A percentile compares a stretch with the other conserved stretches of the same genome.
Conservation (phyloP, 2,329 filamentous ascomycete genomes). For the Cladosporium cucumerinum region DNA sequence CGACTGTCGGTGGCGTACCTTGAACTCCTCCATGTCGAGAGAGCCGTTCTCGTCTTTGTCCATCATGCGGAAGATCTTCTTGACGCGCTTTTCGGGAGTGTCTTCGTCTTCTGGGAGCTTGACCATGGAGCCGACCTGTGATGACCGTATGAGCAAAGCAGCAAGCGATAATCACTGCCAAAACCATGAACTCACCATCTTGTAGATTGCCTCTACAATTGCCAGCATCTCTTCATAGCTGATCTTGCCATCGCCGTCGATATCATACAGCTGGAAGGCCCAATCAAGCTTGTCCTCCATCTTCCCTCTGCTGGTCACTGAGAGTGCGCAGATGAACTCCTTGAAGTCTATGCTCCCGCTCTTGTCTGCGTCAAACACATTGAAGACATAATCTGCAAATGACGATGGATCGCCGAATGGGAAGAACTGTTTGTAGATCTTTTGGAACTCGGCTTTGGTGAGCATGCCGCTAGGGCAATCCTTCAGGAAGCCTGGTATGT, state of each 20-base stretch:
- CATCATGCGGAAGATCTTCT: conserved; percentile 99
- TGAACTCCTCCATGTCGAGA: conserved; percentile 96
- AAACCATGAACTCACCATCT: conserved; percentile 68
- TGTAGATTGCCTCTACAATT: conserved; percentile 99
- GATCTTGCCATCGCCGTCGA: conserved; percentile 98
- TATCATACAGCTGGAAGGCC: conserved; percentile 99
- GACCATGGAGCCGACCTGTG: conserved; percentile 94
- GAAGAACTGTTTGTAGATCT: conserved; percentile 99
- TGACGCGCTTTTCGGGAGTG: conserved; percentile 95
- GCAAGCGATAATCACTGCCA: not conserved
- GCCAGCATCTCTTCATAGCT: conserved; percentile 98
- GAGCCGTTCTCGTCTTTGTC: conserved; percentile 99
- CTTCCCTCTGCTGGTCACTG: conserved; percentile 93
- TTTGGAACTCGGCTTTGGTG: conserved; percentile 98
- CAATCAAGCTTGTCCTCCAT: conserved; percentile 99
- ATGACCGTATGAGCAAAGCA: not conserved
- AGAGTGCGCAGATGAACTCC: conserved; percentile 97
- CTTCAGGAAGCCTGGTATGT: conserved; percentile 78
- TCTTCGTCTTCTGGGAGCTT: conserved; percentile 98
- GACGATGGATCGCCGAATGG: conserved; percentile 96
- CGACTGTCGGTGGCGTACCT: conserved; percentile 39
- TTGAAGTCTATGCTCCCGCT: conserved; percentile 99
- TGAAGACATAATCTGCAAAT: conserved; percentile 98
- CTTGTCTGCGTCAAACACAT: conserved; percentile 97
- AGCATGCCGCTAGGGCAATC: conserved; percentile 96